phyloP scores from a whole-genome alignment of 1,284 basidiomycete genomes.

The Fistulinella cinereoalba region DNA sequence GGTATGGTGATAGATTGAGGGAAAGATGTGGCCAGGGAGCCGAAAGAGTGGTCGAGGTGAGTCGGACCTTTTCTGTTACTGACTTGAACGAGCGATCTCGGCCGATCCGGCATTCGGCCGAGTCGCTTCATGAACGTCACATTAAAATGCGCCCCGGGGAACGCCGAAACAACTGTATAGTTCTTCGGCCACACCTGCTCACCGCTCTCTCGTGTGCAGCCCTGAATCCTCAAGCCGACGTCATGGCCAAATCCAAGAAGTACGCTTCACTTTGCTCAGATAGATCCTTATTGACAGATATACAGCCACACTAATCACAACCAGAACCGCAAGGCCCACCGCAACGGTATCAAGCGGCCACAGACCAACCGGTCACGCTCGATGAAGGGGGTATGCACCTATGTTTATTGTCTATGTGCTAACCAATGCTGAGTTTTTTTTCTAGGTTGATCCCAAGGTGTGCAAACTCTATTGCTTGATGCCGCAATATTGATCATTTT shows the following conservation, averaged over 20 bases:
- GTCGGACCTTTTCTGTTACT: no score
- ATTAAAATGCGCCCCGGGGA: constrained; percentile 13
- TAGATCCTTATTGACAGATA: constrained; percentile 8
- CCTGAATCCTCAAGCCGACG: constrained; percentile 38
- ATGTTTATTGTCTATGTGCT: constrained; percentile 1
- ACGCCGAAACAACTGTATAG: constrained; percentile 36
- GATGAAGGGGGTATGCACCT: constrained; percentile 81
- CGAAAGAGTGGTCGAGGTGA: neutral
- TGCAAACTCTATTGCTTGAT: constrained; percentile 19
- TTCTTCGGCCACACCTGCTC: constrained; percentile 40
- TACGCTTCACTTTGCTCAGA: constrained; percentile 33
- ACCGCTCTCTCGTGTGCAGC: constrained; percentile 2
- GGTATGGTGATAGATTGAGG: constrained; percentile 24
- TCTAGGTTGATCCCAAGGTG: constrained; percentile 84
- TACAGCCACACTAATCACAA: constrained; percentile 87
- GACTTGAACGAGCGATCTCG: constrained; percentile 11
- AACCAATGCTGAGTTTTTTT: constrained; percentile 6
- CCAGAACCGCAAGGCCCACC: constrained; percentile 93
- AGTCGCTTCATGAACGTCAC: neutral
- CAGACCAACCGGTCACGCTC: constrained; percentile 77
- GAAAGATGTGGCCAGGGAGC: neutral
- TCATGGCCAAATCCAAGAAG: constrained; percentile 85
- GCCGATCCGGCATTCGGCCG: constrained; percentile 28
- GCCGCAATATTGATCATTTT: constrained; percentile 7
- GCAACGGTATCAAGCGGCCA: constrained; percentile 92